Conservation (phyloP, 306 rosid species). For the Cyclanthera cordifolia region DNA sequence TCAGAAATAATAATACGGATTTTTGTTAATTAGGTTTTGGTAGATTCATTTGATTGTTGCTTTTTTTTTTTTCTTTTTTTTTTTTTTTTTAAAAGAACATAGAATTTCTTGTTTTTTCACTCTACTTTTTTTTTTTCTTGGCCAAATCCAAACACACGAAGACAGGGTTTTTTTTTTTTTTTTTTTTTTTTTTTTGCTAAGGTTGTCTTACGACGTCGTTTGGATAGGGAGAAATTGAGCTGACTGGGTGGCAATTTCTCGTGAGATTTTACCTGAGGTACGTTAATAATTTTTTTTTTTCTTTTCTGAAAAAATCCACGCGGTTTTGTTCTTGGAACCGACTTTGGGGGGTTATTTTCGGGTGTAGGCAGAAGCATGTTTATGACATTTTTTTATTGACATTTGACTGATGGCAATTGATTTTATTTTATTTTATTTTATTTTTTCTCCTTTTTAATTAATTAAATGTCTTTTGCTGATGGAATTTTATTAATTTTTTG, state of each 20-base stretch:
- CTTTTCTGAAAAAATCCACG: not conserved
- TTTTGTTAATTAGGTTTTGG: no score
- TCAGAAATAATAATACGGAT: not conserved
- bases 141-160: no score
- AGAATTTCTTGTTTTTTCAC: not conserved
- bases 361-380: not conserved
- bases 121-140: no score
- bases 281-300: not conserved
- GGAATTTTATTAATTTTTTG: not conserved
- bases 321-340: slow-evolving; percentile 1
- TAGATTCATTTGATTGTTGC: no score
- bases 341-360: not conserved
- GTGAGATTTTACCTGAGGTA: not conserved
- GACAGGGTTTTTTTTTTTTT: not conserved
- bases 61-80: not conserved
- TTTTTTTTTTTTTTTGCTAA: not conserved
- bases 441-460: not conserved
- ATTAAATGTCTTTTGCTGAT: not conserved
- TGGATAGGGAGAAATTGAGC: not conserved
- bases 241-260: not conserved
- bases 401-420: not conserved
- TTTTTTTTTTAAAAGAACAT: not conserved
- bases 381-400: not conserved
- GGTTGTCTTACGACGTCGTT: not conserved
- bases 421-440: no score